Evolutionary conservation across 768 basidiomycete genomes (phyloP).

Genomic region (Pilatotrama ljubarskyi): DNA sequence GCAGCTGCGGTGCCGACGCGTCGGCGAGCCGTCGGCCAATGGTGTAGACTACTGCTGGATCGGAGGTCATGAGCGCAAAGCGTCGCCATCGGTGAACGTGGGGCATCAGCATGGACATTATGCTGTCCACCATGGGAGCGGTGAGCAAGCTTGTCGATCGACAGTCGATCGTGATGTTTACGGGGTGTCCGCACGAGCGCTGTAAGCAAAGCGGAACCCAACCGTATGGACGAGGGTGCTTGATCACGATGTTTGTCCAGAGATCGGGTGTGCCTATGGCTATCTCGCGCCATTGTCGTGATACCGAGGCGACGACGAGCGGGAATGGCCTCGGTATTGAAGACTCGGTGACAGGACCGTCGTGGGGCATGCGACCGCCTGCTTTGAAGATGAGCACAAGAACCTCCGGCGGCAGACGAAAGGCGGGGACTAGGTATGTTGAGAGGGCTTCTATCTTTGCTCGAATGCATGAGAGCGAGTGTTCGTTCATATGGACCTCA

Average conservation of each 20-base stretch:
- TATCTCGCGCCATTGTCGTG: slow-evolving; percentile 25
- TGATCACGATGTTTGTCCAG: slow-evolving; percentile 26
- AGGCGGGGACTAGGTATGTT: slow-evolving; percentile 26
- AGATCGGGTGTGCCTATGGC: slow-evolving; percentile 21
- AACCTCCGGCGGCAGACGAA: slow-evolving; percentile 25
- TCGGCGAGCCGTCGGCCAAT: slow-evolving; percentile 20
- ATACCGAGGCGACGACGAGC: slow-evolving; percentile 25
- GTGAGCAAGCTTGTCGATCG: slow-evolving; percentile 15
- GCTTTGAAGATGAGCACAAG: slow-evolving; percentile 24
- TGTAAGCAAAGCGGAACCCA: slow-evolving; percentile 23
- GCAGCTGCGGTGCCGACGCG: slow-evolving; percentile 16
- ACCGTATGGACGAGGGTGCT: slow-evolving; percentile 15
- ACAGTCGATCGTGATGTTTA: slow-evolving; percentile 27
- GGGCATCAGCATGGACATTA: slow-evolving; percentile 17
- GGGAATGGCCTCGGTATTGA: slow-evolving; percentile 17
- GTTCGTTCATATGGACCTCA: slow-evolving; percentile 24
- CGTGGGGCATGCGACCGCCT: slow-evolving; percentile 18
- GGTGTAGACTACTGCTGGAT: slow-evolving; percentile 16
- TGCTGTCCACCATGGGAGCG: slow-evolving; percentile 13
- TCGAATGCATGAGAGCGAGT: slow-evolving; percentile 23
- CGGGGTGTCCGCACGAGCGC: slow-evolving; percentile 14
- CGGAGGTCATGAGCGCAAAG: slow-evolving; percentile 23
- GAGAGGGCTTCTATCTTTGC: slow-evolving; percentile 24
- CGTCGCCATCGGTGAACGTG: slow-evolving; percentile 24
- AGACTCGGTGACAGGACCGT: slow-evolving; percentile 12